phyloP scores from a whole-genome alignment of 2,329 filamentous ascomycete genomes.

The Fusarium incarnatum region DNA sequence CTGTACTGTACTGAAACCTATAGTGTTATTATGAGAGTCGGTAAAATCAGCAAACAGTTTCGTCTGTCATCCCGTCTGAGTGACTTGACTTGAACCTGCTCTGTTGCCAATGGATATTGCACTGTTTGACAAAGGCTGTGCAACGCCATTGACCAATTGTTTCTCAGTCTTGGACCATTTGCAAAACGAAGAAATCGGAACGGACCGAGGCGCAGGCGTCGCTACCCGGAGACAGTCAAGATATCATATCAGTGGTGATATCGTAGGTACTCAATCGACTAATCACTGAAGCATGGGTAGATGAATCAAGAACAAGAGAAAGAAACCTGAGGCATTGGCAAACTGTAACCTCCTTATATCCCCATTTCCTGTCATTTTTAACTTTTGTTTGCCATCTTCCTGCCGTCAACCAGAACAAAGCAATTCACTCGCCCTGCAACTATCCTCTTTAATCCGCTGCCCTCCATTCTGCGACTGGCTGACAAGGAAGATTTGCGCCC shows the following conservation, averaged over 20 bases:
- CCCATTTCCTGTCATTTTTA: conserved; percentile 28
- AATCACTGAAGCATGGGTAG: background rate
- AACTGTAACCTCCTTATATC: conserved; percentile 37
- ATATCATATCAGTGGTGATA: conserved; percentile 1
- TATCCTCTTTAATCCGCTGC: conserved; percentile 32
- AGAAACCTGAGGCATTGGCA: conserved; percentile 37
- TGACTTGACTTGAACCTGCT: background rate
- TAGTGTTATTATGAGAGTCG: conserved; percentile 4
- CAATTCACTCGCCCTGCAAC: conserved; percentile 33
- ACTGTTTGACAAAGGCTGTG: conserved; percentile 27
- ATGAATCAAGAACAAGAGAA: background rate
- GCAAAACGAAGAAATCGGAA: conserved; percentile 35
- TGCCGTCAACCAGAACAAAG: conserved; percentile 27
- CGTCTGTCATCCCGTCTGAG: background rate
- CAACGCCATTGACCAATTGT: conserved; percentile 28
- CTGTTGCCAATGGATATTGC: background rate
- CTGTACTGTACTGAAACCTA: background rate
- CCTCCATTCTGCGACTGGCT: conserved; percentile 38
- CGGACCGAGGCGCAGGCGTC: conserved; percentile 39
- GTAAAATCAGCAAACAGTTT: conserved; percentile 9
- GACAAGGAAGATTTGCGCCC: conserved; percentile 27
- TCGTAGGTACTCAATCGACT: background rate
- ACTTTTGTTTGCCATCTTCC: conserved; percentile 22
- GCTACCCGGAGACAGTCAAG: conserved; percentile 14
- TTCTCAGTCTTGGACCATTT: conserved; percentile 15